These are phyloP conservation scores for Orbilia quercus DNA, from an alignment of 2,329 filamentous ascomycete genomes.

Conservation along the genomic window DNA sequence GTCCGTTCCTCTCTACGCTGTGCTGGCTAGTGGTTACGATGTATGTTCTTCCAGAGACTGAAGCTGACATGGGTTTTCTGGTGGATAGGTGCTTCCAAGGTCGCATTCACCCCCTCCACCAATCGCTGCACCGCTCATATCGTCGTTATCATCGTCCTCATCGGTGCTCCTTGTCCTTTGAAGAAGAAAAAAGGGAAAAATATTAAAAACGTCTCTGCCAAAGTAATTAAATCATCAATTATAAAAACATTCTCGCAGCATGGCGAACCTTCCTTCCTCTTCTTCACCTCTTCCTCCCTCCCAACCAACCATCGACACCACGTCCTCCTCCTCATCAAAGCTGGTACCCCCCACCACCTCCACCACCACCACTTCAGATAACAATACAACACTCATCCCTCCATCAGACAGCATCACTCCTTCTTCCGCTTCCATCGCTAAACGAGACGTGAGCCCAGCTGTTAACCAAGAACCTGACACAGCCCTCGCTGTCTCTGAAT, in stretches of 20 bases:
- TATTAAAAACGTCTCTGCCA: neutral
- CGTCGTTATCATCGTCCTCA: neutral
- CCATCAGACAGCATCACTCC: constrained; percentile 3
- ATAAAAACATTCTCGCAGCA: constrained; percentile 24
- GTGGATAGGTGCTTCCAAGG: neutral
- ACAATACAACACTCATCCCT: too few relatives aligned
- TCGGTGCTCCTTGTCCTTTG: too few relatives aligned
- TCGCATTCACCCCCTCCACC: neutral
- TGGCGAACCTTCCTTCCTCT: constrained; percentile 47
- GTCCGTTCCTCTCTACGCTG: neutral
- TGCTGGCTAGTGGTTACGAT: neutral
- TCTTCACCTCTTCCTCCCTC: constrained; percentile 30
- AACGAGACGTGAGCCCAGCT: constrained; percentile 22
- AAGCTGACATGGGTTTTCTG: neutral
- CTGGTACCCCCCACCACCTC: constrained; percentile 19
- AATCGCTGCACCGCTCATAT: constrained; percentile 5
- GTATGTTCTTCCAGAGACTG: neutral
- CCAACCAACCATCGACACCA: constrained; percentile 22
- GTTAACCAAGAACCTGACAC: constrained; percentile 48
- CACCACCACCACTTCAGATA: too few relatives aligned
- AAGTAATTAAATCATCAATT: neutral
- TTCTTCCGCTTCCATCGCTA: constrained; percentile 1
- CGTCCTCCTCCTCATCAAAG: constrained; percentile 29
- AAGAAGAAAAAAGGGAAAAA: neutral
- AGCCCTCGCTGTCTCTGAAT: constrained; percentile 29